Evolutionary conservation across 805 yeast species (phyloP), one percentile per base, ranked within the genome.

Genomic region (Ogataea naganishii): DNA sequence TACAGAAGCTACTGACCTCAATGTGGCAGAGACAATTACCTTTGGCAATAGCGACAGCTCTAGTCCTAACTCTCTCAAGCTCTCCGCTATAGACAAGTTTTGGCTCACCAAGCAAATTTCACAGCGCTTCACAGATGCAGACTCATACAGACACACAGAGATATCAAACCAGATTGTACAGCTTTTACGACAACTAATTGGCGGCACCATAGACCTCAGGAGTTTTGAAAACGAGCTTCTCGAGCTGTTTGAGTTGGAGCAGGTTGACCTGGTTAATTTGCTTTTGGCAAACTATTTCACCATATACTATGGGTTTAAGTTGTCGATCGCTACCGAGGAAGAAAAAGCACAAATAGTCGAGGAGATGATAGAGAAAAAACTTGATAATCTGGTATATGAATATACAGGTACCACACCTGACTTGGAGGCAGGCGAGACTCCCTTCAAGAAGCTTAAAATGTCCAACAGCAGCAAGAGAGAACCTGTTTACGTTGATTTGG

Each of bases 401-500:
- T 57, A 64, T 16, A 56, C 59, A 17, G 52, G 52, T 1, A 37
- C 34, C 34, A 34, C 39, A 13, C 20, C 44, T 29, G 30, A 42
- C 24, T 39, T 37, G 28, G 25, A 12, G 5, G 13, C 21, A 31
- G 14, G 15, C 20, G 21, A 5, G 14, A n/a, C 13, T 8, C 19
- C 27, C 22, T 20, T n/a, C 35, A 33, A 9, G 34, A 30, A 7
- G 26, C 24, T 10, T 39, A 31, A 5, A 32, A 29, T 10, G 41
- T 4, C 12, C 30, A 23, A 32, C 10, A 23, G 13, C 18, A 26
- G 21, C 19, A 30, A 34, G 15, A 51, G 72, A 29, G 37, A 44
- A 24, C 80, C 92, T 1, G 55, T 58, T 26, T 51, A 68, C 24
- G 63, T 84, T n/a, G 82, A 83, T 44, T 52, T 88, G 7, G 75